Percentiles rank a stretch among this genome's conserved stretches.
phyloP scores from a whole-genome alignment of 169 alveolate species.

The Cryptosporidium ryanae region DNA sequence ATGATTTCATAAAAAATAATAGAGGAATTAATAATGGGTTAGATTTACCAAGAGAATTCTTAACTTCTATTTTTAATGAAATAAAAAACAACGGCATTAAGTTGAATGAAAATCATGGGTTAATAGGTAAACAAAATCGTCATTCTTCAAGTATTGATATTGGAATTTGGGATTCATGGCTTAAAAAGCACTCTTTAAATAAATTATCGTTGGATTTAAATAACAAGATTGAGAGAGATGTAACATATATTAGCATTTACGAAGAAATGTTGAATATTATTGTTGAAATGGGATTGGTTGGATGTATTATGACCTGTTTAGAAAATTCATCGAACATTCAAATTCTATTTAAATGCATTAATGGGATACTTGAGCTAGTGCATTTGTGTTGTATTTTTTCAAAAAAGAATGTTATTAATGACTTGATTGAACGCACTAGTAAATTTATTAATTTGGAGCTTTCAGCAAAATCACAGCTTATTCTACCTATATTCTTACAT shows the following conservation, averaged over 20 bases:
- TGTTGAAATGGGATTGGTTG: slow-evolving; percentile 10
- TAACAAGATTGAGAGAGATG: neutral
- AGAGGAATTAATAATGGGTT: slow-evolving; percentile 90
- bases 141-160: neutral
- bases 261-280: slow-evolving; percentile 25
- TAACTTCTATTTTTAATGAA: slow-evolving; percentile 81
- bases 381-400: slow-evolving; percentile 16
- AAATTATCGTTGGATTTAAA: slow-evolving; percentile 2
- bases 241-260: neutral
- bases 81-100: slow-evolving; percentile 78
- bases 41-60: slow-evolving; percentile 83
- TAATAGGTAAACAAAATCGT: neutral
- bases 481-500: slow-evolving; percentile 43
- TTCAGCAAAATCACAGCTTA: slow-evolving; percentile 50
- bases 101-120: slow-evolving; percentile 1
- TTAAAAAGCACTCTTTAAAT: slow-evolving; percentile 15
- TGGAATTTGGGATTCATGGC: slow-evolving; percentile 27
- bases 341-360: slow-evolving; percentile 27
- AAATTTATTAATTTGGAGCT: slow-evolving; percentile 30
- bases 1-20: slow-evolving; percentile 89
- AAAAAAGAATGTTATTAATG: slow-evolving; percentile 5
- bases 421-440: slow-evolving; percentile 12
- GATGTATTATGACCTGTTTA: slow-evolving; percentile 32
- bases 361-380: slow-evolving; percentile 41
- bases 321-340: slow-evolving; percentile 34